phyloP scores from a whole-genome alignment of 2,329 filamentous ascomycete genomes.

The Cordyceps pruinosa region DNA sequence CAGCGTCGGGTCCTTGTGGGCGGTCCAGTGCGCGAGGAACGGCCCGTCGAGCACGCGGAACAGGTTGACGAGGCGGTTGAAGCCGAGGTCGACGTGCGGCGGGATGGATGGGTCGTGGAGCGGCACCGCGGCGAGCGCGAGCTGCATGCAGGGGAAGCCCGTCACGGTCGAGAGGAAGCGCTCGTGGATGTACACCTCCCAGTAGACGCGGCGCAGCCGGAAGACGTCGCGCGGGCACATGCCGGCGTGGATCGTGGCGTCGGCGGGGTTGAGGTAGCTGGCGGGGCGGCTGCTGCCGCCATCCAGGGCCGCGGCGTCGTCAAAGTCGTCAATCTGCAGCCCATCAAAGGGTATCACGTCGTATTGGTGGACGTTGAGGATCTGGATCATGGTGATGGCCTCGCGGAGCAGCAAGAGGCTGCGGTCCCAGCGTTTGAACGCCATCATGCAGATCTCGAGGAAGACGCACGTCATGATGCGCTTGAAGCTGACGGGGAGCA shows the following conservation, averaged over 20 bases:
- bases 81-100: slow-evolving; percentile 29
- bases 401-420: slow-evolving; percentile 46
- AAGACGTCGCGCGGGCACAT: slow-evolving; percentile 4
- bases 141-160: slow-evolving; percentile 34
- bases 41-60: slow-evolving; percentile 33
- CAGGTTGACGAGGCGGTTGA: slow-evolving; percentile 30
- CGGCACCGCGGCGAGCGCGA: slow-evolving; percentile 26
- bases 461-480: slow-evolving; percentile 45
- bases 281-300: background rate
- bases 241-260: background rate
- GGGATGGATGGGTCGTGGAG: slow-evolving; percentile 28
- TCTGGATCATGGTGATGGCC: slow-evolving; percentile 38
- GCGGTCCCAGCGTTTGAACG: slow-evolving; percentile 38
- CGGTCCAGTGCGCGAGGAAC: slow-evolving; percentile 31
- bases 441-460: slow-evolving; percentile 45
- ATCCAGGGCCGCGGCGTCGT: background rate
- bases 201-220: slow-evolving; percentile 41
- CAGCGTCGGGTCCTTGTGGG: slow-evolving; percentile 21
- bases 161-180: slow-evolving; percentile 47
- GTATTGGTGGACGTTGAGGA: slow-evolving; percentile 36
- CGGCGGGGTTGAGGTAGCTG: background rate
- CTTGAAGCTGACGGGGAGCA: slow-evolving; percentile 35
- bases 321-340: background rate
- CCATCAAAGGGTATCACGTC: slow-evolving; percentile 14
- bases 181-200: slow-evolving; percentile 51